Evolutionary conservation across 192 early-diverging fungal genomes (phyloP).

Genomic region (Coemansia aciculifera): DNA sequence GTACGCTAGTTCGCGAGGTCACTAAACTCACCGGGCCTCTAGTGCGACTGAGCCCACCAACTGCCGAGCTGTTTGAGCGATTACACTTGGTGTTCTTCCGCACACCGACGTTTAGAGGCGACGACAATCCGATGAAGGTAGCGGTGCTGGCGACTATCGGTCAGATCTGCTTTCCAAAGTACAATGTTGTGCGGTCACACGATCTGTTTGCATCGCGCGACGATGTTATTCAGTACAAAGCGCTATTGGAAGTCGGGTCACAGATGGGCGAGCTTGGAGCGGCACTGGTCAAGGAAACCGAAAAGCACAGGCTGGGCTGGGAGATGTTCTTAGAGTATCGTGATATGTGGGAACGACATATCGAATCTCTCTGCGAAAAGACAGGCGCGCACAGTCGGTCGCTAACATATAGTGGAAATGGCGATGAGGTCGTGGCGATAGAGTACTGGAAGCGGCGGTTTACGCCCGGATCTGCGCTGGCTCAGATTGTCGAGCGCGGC

Average conservation of each 20-base stretch:
- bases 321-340: slow-evolving; percentile 24
- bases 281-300: slow-evolving; percentile 23
- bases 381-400: background rate
- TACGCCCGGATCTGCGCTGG: slow-evolving; percentile 61
- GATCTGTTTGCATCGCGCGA: slow-evolving; percentile 43
- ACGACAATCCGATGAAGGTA: slow-evolving; percentile 36
- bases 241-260: slow-evolving; percentile 24
- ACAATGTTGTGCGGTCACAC: slow-evolving; percentile 33
- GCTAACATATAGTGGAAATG: background rate
- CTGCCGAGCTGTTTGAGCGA: slow-evolving; percentile 47
- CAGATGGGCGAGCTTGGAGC: slow-evolving; percentile 31
- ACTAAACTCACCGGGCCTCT: slow-evolving; percentile 33
- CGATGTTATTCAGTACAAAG: slow-evolving; percentile 38
- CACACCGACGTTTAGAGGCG: slow-evolving; percentile 19
- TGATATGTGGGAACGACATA: slow-evolving; percentile 19
- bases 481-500: slow-evolving; percentile 60
- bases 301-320: slow-evolving; percentile 45
- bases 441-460: slow-evolving; percentile 53
- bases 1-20: slow-evolving; percentile 17
- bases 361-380: slow-evolving; percentile 8
- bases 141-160: slow-evolving; percentile 36
- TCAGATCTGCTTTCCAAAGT: slow-evolving; percentile 41
- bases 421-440: slow-evolving; percentile 10
- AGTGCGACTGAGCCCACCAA: slow-evolving; percentile 22
- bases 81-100: slow-evolving; percentile 55